A percentile compares a stretch with the other conserved stretches of the same genome.
Evolutionary conservation across 495 filamentous ascomycete species (phyloP).

Genomic region (Penicillium longicatenatum): DNA sequence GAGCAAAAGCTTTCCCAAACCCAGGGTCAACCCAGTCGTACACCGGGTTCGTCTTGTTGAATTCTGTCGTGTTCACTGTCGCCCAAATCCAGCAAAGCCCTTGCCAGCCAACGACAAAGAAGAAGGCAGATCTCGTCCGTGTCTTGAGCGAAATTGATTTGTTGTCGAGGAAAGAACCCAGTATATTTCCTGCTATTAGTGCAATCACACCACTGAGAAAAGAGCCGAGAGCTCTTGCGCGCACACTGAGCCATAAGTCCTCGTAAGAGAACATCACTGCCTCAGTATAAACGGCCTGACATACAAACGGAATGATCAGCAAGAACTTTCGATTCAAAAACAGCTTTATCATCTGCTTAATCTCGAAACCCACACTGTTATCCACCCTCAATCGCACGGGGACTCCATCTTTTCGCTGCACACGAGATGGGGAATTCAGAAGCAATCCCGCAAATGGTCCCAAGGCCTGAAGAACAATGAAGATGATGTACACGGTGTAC

Average conservation of each 20-base stretch:
- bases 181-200: conserved; percentile 56
- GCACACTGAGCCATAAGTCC: conserved; percentile 61
- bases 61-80: conserved; percentile 56
- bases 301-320: conserved; percentile 60
- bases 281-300: conserved; percentile 61
- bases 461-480: conserved; percentile 61
- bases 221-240: conserved; percentile 61
- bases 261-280: conserved; percentile 65
- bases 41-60: conserved; percentile 47
- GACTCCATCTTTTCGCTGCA: conserved; percentile 58
- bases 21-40: conserved; percentile 60
- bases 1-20: conserved; percentile 58
- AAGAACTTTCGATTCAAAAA: conserved; percentile 56
- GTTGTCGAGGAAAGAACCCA: conserved; percentile 58
- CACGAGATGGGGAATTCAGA: conserved; percentile 52
- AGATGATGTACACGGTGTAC: conserved; percentile 60
- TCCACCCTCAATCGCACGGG: conserved; percentile 52
- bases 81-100: conserved; percentile 66
- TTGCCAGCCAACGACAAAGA: conserved; percentile 51
- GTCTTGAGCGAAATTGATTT: conserved; percentile 49
- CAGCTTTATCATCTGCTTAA: conserved; percentile 51
- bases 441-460: conserved; percentile 58
- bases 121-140: conserved; percentile 45
- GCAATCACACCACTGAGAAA: conserved; percentile 63
- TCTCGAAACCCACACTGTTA: conserved; percentile 49